Conservation (phyloP, 2,329 filamentous ascomycete genomes). For the Trichoderma koningii region DNA sequence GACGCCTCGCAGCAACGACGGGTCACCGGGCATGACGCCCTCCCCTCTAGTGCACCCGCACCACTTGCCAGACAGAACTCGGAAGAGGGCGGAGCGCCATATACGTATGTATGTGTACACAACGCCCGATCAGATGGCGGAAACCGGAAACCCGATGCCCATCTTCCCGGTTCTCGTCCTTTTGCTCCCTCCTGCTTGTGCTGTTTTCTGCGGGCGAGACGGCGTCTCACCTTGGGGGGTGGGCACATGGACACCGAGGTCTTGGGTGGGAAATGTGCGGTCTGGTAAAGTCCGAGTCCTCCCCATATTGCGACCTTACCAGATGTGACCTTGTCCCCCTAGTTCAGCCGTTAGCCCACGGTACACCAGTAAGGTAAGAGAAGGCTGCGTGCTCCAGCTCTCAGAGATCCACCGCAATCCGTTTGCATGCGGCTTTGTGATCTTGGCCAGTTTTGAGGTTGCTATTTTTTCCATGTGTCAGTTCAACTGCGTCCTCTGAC, state of each 20-base stretch:
- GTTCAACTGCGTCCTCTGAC: not conserved
- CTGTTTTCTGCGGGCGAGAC: not conserved
- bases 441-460: not conserved
- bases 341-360: no score
- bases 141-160: slow-evolving; percentile 6
- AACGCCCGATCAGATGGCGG: no score
- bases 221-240: slow-evolving; percentile 10
- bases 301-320: not conserved
- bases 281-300: not conserved
- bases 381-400: slow-evolving; percentile 13
- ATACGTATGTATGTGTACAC: no score
- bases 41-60: slow-evolving; percentile 4
- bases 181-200: not conserved
- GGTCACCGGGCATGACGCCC: slow-evolving; percentile 13
- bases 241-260: slow-evolving; percentile 9
- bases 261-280: slow-evolving; percentile 13
- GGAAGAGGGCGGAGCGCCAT: not conserved
- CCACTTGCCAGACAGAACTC: not conserved
- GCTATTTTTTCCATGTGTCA: not conserved
- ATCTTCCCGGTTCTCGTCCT: slow-evolving; percentile 11
- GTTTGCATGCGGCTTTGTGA: slow-evolving; percentile 4
- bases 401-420: not conserved
- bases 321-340: not conserved
- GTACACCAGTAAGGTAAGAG: not conserved
- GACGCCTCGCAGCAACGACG: slow-evolving; percentile 19